Percentiles rank a stretch among this genome's conserved stretches.
These are phyloP conservation scores for Globisporangium radiosum DNA, from an alignment of 352 stramenopile species.

Conservation along the genomic window DNA sequence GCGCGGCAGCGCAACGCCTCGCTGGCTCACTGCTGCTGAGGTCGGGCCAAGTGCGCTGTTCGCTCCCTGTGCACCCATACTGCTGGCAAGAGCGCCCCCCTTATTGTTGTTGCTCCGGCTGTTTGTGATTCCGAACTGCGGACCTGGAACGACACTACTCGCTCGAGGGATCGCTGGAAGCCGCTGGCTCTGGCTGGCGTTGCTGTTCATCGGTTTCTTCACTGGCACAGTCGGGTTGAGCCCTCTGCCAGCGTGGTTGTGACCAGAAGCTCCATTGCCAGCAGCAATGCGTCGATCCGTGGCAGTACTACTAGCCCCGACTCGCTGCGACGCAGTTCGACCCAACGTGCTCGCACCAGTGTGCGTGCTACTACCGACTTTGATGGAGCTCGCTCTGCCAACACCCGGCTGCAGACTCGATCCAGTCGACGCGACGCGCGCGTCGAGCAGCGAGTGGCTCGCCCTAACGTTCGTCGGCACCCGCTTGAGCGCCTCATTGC, in stretches of 20 bases:
- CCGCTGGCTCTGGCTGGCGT: slow-evolving; percentile 3
- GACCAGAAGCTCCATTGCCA: not conserved
- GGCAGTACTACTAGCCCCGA: not conserved
- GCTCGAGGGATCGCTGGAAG: slow-evolving; percentile 7
- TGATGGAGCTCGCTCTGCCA: not conserved
- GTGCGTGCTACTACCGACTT: not conserved
- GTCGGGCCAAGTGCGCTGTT: not conserved
- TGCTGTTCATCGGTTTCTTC: not conserved
- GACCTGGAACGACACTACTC: not conserved
- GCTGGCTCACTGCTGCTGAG: not conserved
- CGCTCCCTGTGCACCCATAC: not conserved
- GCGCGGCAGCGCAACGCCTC: slow-evolving; percentile 26
- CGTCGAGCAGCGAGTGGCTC: slow-evolving; percentile 15
- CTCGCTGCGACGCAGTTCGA: not conserved
- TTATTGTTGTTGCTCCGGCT: not conserved
- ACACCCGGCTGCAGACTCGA: slow-evolving; percentile 10
- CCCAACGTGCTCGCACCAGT: not conserved
- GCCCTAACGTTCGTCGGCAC: slow-evolving; percentile 16
- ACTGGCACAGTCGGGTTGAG: not conserved
- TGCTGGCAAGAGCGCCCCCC: not conserved
- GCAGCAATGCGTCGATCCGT: not conserved
- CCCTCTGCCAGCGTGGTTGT: not conserved
- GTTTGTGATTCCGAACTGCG: slow-evolving; percentile 10
- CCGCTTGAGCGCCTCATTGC: slow-evolving; percentile 43
- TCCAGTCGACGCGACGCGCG: not conserved